Evolutionary conservation across 1,139 yeast genomes (phyloP), one percentile per base, ranked within the genome.

Genomic region (Meyerozyma carpophila): DNA sequence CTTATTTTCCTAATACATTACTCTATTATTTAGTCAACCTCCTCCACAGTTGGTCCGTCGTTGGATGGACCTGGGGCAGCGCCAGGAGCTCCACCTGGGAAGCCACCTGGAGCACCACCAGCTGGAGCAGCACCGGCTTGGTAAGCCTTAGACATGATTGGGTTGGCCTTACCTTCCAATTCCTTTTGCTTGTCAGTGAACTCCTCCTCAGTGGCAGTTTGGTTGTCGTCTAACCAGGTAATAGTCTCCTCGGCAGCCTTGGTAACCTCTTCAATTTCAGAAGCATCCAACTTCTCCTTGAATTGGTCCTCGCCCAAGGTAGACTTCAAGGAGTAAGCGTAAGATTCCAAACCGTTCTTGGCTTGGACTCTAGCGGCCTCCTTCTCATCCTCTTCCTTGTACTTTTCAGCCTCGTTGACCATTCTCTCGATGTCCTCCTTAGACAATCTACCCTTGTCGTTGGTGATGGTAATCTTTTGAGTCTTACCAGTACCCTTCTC

Each of bases 11-110:
- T 29, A 18, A 14, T 32, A 32, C 37, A 32, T 32, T 32, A 32
- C 21, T 32, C 37, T 32, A 32, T 37, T 39, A 61, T 56, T 71
- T 85, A 87, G 74, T 87, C 95, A 67, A 87, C 95, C 78, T 87
- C 95, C 79, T 87, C 95, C 59, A 87, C 95, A 63, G 95, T 86
- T 71, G 95, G 95, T 61, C 93, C 93, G 60, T 83, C 89, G 64
- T 79, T 79, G 56, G 76, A 59, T 49, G 70, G 66, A 44, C 68
- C 69, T 47, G 71, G 81, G 58, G 82, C 82, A 60, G 81, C 82
- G 61, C 79, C 83, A 56, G 83, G 88, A 58, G 66, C 68, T 56
- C 73, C 81, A 64, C 84, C 86, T 65, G 83, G 81, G 57, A 77
- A 81, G 54, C 75, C 85, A 62, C 82, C 84, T 60, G 79, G 80